A percentile compares a stretch with the other conserved stretches of the same genome.
These are phyloP conservation scores for Dioscorea dumetorum DNA, from an alignment of 106 monocot species.

Conservation along the genomic window DNA sequence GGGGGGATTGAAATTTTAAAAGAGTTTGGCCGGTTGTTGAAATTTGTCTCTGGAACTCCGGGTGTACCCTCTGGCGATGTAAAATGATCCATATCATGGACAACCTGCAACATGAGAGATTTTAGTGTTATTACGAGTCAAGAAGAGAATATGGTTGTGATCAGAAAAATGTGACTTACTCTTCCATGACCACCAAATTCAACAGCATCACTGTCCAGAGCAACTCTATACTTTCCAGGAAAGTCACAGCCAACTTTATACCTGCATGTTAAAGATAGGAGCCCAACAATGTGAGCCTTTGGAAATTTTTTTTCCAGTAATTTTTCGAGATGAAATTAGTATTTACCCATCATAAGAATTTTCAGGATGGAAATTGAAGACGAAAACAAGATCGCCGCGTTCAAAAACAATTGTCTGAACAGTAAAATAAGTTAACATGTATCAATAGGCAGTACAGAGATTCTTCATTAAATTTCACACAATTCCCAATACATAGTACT, in stretches of 20 bases:
- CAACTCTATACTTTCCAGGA: conserved; percentile 81
- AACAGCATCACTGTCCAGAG: conserved; percentile 80
- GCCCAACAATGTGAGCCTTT: not conserved
- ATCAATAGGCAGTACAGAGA: too few species aligned
- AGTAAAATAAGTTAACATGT: not conserved
- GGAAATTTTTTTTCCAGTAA: too few species aligned
- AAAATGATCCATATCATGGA: conserved; percentile 79
- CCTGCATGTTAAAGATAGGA: conserved; percentile 26
- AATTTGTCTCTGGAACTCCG: conserved; percentile 76
- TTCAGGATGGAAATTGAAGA: conserved; percentile 94
- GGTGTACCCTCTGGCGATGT: conserved; percentile 81
- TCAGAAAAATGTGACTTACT: conserved; percentile 32
- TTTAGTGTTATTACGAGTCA: not conserved
- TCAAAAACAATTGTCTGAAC: conserved; percentile 91
- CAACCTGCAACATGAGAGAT: conserved; percentile 37
- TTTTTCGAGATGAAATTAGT: not conserved
- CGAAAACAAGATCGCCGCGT: conserved; percentile 85
- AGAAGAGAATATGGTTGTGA: not conserved
- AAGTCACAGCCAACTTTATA: conserved; percentile 93
- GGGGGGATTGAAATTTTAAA: conserved; percentile 73
- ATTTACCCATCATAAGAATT: conserved; percentile 84
- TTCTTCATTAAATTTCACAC: too few species aligned
- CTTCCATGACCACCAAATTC: conserved; percentile 85
- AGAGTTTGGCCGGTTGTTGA: conserved; percentile 91
- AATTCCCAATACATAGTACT: not conserved